Percentiles rank a stretch among this genome's conserved stretches.
Evolutionary conservation across 139 green algal genomes (phyloP).

Genomic region (Penium margaritaceum): DNA sequence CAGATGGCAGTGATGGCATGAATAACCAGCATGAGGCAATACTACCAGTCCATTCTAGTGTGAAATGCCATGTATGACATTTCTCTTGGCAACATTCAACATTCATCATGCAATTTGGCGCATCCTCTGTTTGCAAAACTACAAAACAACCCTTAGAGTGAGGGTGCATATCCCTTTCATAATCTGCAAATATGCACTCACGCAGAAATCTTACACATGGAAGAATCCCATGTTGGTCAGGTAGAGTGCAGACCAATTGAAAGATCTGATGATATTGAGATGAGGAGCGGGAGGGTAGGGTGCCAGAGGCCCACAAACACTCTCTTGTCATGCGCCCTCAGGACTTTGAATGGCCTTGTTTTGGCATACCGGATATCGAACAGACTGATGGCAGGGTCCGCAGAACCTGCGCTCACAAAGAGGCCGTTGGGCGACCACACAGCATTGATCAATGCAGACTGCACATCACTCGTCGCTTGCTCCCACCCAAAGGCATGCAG

Average conservation of each 20-base stretch:
- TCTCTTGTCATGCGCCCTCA: conserved; percentile 11
- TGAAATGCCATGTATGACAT: too few species aligned
- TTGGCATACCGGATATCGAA: conserved; percentile 32
- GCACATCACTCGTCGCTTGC: conserved; percentile 16
- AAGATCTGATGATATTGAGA: conserved; percentile 37
- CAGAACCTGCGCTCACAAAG: conserved; percentile 14
- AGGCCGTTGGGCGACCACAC: conserved; percentile 36
- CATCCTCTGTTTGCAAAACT: too few species aligned
- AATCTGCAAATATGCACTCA: too few species aligned
- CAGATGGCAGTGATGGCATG: too few species aligned
- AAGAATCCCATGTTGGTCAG: too few species aligned
- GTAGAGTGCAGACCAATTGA: conserved; percentile 33
- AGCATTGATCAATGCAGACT: conserved; percentile 26
- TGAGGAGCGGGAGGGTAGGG: conserved; percentile 18
- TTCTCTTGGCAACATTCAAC: too few species aligned
- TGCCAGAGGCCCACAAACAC: conserved; percentile 23
- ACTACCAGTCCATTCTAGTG: too few species aligned
- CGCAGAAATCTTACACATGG: too few species aligned
- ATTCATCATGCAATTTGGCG: too few species aligned
- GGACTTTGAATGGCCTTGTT: neutral
- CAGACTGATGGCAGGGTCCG: conserved; percentile 18
- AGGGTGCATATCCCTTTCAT: too few species aligned
- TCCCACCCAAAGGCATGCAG: conserved; percentile 36
- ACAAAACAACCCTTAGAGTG: too few species aligned
- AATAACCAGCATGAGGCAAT: too few species aligned